Percentiles rank a stretch among this genome's conserved stretches.
These are phyloP conservation scores for Kwoniella dejecticola DNA, from an alignment of 768 basidiomycete genomes.

Conservation along the genomic window DNA sequence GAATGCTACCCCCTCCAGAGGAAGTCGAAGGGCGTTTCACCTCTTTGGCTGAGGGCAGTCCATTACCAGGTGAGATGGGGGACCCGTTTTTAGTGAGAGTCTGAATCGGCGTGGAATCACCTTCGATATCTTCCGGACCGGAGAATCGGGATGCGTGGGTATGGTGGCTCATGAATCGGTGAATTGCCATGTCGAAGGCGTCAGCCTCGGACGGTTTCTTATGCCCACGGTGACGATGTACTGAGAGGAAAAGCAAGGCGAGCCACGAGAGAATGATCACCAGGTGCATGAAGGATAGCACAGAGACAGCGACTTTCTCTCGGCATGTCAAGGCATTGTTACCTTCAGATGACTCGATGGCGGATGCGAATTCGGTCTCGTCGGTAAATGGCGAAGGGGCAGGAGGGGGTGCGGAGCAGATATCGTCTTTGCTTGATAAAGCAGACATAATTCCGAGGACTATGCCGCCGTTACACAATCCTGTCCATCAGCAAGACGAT, in stretches of 20 bases:
- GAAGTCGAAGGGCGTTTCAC: neutral
- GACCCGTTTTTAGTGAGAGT: neutral
- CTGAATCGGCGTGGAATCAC: neutral
- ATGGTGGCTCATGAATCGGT: neutral
- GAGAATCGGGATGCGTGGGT: neutral
- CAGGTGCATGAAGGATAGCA: neutral
- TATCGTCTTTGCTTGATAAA: neutral
- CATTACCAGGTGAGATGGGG: neutral
- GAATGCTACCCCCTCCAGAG: too few species aligned
- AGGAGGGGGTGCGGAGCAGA: neutral
- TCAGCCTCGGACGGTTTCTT: neutral
- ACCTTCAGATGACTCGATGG: neutral
- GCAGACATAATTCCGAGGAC: neutral
- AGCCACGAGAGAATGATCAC: neutral
- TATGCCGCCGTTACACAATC: neutral
- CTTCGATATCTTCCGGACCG: neutral
- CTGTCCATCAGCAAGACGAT: neutral
- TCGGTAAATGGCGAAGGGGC: neutral
- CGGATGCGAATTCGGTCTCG: neutral
- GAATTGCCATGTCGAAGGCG: neutral
- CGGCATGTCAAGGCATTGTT: neutral
- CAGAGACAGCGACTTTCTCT: neutral
- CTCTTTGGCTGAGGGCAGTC: neutral
- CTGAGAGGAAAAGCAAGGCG: neutral
- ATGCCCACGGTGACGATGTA: neutral